Base-by-base conservation (phyloP, 257 asterid genomes). In the Plantago ovata region DNA sequence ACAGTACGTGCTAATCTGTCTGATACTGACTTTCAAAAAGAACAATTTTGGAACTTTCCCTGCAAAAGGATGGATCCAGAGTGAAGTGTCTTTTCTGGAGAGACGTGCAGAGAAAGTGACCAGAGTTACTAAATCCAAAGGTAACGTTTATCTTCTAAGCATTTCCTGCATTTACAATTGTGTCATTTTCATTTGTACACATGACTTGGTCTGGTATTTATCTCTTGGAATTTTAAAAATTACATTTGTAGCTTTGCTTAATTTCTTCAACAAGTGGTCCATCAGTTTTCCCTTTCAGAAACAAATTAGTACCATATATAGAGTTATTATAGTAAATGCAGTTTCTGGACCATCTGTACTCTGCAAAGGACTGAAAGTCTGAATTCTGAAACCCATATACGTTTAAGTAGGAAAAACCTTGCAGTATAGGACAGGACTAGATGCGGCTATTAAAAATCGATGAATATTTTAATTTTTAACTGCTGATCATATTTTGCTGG, bases 61-160 rank as follows among this genome's bases (percentile, higher is more conserved):
- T 21, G 55, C 55, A 20, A 28, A 49, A n/a, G 23, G 20, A n/a
- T 32, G 55, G 20, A 15, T 32, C 24, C 55, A 49, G 55, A 49
- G 20, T 49, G 55, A 21, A 20, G 24, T 19, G 24, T 49, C 54
- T 23, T n/a, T 15, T 49, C 7, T 15, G 36, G 24, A 32, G 33
- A 49, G 24, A 21, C 55, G 36, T 28, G 36, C 36, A 0, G 36
- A 28, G 36, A 3, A 28, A 28, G 36, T 3, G 36, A 28, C 36
- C 7, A 28, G 36, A 28, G 36, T 28, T 8, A 28, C 36, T 28
- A 28, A 28, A 28, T 28, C 36, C 36, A 8, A 28, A 28, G 4
- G 36, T 28, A 28, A 28, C 36, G 7, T 28, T n/a, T n/a, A n/a
- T n/a, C n/a, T n/a, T n/a, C n/a, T n/a, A n/a, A n/a, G n/a, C n/a